Percentiles rank a stretch among this genome's conserved stretches.
Evolutionary conservation across 2,329 filamentous ascomycete genomes (phyloP).

Genomic region (Hypoxylon sp.): DNA sequence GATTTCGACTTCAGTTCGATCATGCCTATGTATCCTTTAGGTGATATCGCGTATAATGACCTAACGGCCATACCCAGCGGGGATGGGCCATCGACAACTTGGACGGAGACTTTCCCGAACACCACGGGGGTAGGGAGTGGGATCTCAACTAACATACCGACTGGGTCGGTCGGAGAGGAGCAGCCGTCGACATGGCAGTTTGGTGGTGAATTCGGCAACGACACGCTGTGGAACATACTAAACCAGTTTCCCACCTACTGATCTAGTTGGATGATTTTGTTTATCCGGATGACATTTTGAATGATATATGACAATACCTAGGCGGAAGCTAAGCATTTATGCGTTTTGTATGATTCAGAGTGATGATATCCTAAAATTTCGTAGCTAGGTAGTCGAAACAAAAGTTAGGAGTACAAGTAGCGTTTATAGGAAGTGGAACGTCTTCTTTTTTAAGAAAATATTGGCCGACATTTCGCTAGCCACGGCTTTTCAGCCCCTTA

Average conservation of each 20-base stretch:
- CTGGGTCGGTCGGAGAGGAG: conserved; percentile 36
- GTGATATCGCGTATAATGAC: conserved; percentile 71
- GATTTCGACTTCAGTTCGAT: conserved; percentile 66
- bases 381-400: background rate
- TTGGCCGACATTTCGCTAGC: background rate
- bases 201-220: conserved; percentile 68
- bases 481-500: background rate
- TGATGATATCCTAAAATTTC: conserved; percentile 22
- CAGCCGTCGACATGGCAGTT: conserved; percentile 62
- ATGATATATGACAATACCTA: conserved; percentile 27
- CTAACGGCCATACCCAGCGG: conserved; percentile 60
- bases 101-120: conserved; percentile 44
- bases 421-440: background rate
- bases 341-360: conserved; percentile 2
- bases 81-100: conserved; percentile 46
- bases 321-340: conserved; percentile 5
- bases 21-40: conserved; percentile 69
- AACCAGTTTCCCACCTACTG: conserved; percentile 62
- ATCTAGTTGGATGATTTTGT: conserved; percentile 11
- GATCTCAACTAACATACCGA: conserved; percentile 24
- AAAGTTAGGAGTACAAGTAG: background rate
- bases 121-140: conserved; percentile 29
- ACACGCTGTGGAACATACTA: conserved; percentile 70
- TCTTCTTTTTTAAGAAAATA: background rate
- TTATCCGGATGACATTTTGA: conserved; percentile 4